phyloP scores from a whole-genome alignment of 345 rosid species.

The Trapa incisa region DNA sequence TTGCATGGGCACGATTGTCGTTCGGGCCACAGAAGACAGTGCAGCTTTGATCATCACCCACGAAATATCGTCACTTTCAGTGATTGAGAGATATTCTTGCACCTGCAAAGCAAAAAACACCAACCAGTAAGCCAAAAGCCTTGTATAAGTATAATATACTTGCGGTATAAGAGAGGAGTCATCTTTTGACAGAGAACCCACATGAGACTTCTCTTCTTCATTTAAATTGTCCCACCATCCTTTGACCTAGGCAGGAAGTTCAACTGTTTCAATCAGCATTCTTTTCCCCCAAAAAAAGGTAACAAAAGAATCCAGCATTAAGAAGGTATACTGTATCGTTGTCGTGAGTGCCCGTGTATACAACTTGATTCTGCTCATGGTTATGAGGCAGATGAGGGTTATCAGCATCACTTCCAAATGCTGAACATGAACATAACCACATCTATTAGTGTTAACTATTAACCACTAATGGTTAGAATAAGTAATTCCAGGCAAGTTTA shows the following conservation, averaged over 20 bases:
- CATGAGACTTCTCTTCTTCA: slow-evolving; percentile 56
- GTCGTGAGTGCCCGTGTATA: slow-evolving; percentile 96
- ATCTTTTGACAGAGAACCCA: slow-evolving; percentile 22
- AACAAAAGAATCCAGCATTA: neutral
- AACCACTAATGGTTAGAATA: neutral
- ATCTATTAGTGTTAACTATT: neutral
- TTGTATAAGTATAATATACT: neutral
- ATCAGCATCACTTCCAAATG: slow-evolving; percentile 65
- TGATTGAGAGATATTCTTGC: slow-evolving; percentile 43
- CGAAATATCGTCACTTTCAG: slow-evolving; percentile 38
- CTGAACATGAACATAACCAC: slow-evolving; percentile 25
- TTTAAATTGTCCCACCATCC: slow-evolving; percentile 80
- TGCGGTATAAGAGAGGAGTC: neutral
- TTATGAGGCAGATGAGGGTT: slow-evolving; percentile 96
- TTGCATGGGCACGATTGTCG: slow-evolving; percentile 77
- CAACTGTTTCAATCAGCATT: neutral
- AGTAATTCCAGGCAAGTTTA: neutral
- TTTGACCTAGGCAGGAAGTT: slow-evolving; percentile 25
- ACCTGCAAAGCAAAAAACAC: slow-evolving; percentile 29
- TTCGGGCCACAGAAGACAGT: slow-evolving; percentile 58
- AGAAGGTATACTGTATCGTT: slow-evolving; percentile 62
- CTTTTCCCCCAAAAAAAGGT: neutral
- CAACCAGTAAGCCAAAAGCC: neutral
- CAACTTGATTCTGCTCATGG: slow-evolving; percentile 82
- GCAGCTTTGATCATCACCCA: slow-evolving; percentile 61